A percentile compares a stretch with the other conserved stretches of the same genome.
Conservation (phyloP, 331 rosid species). For the Acacia pycnantha region DNA sequence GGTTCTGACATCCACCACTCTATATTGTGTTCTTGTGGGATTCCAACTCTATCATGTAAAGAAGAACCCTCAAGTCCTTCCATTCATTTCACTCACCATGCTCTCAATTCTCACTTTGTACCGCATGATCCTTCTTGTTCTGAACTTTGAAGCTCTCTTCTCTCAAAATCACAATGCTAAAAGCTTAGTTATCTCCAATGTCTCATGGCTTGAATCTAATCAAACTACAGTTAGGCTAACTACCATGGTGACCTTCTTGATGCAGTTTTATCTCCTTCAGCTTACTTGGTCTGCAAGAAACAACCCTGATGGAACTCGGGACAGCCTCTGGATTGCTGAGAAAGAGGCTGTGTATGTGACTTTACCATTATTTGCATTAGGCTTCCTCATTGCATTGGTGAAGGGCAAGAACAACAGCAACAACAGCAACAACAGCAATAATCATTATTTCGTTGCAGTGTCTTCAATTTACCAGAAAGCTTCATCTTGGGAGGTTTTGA, state of each 20-base stretch:
- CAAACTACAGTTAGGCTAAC: slow-evolving; percentile 45
- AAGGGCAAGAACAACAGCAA: slow-evolving; percentile 28
- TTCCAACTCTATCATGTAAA: slow-evolving; percentile 58
- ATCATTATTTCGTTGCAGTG: not conserved
- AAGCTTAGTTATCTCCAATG: slow-evolving; percentile 30
- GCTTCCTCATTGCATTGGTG: slow-evolving; percentile 37
- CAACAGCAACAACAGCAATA: not conserved
- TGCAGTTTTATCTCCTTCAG: slow-evolving; percentile 58
- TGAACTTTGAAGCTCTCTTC: slow-evolving; percentile 62
- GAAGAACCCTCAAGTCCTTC: slow-evolving; percentile 44
- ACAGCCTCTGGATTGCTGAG: slow-evolving; percentile 45
- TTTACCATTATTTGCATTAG: slow-evolving; percentile 41
- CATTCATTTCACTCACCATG: slow-evolving; percentile 56
- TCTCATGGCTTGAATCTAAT: slow-evolving; percentile 55
- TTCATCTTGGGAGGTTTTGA: slow-evolving; percentile 43
- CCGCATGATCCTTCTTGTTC: slow-evolving; percentile 53
- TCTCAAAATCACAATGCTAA: slow-evolving; percentile 15
- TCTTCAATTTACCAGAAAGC: not conserved
- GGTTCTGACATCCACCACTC: slow-evolving; percentile 55
- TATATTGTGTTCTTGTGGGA: slow-evolving; percentile 52
- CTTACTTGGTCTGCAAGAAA: slow-evolving; percentile 56
- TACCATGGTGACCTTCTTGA: slow-evolving; percentile 54
- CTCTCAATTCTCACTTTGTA: slow-evolving; percentile 46
- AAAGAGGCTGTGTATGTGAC: slow-evolving; percentile 35
- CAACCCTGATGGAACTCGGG: slow-evolving; percentile 17